Evolutionary conservation across 108 stramenopile species (phyloP).

Genomic region (Seminavis robusta): DNA sequence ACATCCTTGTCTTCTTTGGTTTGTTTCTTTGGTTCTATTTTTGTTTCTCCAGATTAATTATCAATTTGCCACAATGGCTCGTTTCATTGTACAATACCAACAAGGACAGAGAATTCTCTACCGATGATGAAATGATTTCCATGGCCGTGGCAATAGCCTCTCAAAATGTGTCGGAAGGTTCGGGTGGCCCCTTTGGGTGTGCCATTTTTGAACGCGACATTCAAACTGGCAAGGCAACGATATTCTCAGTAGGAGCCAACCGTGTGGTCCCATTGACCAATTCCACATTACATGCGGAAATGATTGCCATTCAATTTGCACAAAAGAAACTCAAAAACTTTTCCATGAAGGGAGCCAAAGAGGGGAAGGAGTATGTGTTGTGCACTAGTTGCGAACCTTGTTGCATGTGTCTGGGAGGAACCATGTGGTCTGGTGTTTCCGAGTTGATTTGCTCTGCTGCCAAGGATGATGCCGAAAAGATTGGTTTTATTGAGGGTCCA

Average conservation of each 20-base stretch:
- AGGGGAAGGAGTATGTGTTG: conserved; percentile 50
- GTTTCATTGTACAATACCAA: conserved; percentile 28
- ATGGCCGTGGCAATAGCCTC: conserved; percentile 70
- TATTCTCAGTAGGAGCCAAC: conserved; percentile 71
- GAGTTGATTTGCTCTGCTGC: conserved; percentile 73
- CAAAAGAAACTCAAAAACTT: conserved; percentile 54
- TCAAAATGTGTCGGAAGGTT: conserved; percentile 57
- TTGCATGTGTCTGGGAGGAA: conserved; percentile 80
- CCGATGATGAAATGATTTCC: conserved; percentile 80
- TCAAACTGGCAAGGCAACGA: conserved; percentile 22
- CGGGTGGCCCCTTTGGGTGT: conserved; percentile 82
- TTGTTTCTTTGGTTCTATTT: neutral
- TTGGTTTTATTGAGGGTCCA: conserved; percentile 88
- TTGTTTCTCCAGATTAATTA: conserved; percentile 32
- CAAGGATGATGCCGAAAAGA: conserved; percentile 79
- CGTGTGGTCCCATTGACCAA: conserved; percentile 73
- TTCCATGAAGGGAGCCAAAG: conserved; percentile 33
- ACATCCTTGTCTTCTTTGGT: neutral
- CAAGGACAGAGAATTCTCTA: conserved; percentile 40
- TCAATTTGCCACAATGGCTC: conserved; percentile 70
- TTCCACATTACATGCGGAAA: conserved; percentile 85
- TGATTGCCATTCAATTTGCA: conserved; percentile 82
- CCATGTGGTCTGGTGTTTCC: conserved; percentile 81
- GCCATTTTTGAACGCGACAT: conserved; percentile 73
- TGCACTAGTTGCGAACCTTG: conserved; percentile 87